A percentile compares a stretch with the other conserved stretches of the same genome.
phyloP scores from a whole-genome alignment of 1,284 basidiomycete genomes.

The Microbotryomycetes sp. region DNA sequence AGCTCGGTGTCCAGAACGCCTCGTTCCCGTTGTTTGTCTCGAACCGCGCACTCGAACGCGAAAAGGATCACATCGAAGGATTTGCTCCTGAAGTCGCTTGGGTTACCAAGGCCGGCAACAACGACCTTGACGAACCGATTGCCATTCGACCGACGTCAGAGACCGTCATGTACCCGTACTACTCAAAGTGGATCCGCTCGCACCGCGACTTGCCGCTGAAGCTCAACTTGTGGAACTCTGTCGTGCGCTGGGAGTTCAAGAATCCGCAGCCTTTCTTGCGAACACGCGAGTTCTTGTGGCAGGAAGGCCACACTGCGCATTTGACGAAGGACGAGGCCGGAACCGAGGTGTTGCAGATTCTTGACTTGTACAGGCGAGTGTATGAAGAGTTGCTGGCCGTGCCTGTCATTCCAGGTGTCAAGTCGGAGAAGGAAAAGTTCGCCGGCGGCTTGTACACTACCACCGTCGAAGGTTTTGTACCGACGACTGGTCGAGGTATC shows the following conservation, averaged over 20 bases:
- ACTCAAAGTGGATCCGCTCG: constrained; percentile 82
- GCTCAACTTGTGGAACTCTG: constrained; percentile 98
- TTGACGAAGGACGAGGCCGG: constrained; percentile 84
- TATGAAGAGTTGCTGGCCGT: constrained; percentile 96
- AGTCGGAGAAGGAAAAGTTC: constrained; percentile 99
- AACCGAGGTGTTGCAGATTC: constrained; percentile 82
- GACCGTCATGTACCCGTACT: constrained; percentile 39
- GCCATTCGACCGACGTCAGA: constrained; percentile 98
- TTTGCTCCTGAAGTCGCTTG: constrained; percentile 99
- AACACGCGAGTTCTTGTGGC: constrained; percentile 98
- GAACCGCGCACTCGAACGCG: constrained; percentile 80
- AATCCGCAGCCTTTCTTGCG: constrained; percentile 98
- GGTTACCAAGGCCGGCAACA: constrained; percentile 91
- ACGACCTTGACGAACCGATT: constrained; percentile 93
- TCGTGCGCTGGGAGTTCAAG: constrained; percentile 99
- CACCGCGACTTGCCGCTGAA: constrained; percentile 95
- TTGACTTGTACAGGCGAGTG: constrained; percentile 92
- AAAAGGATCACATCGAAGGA: constrained; percentile 99
- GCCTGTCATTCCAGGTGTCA: constrained; percentile 91
- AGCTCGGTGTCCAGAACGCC: constrained; percentile 90
- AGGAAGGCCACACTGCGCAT: constrained; percentile 97
- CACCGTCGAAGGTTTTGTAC: constrained; percentile 95
- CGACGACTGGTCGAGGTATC: constrained; percentile 93
- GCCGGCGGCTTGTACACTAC: constrained; percentile 97
- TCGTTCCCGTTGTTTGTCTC: constrained; percentile 99